Base-by-base conservation (phyloP, 192 early-diverging fungal species). In the Podila epicladia region DNA sequence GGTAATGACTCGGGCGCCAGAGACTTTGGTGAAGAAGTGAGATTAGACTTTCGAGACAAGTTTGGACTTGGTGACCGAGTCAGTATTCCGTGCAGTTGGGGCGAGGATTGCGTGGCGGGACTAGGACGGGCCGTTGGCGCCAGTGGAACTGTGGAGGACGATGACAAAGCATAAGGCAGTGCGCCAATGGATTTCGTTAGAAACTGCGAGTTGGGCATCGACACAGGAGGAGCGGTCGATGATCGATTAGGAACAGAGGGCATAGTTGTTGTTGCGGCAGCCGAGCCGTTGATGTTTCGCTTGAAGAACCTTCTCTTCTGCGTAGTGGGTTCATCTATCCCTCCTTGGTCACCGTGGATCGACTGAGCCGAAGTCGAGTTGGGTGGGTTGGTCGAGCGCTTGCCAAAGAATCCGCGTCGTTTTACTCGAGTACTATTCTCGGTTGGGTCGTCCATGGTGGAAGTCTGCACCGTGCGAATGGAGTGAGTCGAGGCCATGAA, bases 401-500 rank as follows among this genome's bases (percentile, higher is more conserved):
- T 78, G 9, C 75, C 64, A 49, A 78, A 78, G 6, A 78, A 53
- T n/a, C 75, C 75, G 7, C 69, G 64, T 7, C 69, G 63, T 50
- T 71, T 78, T 31, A 62, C 57, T 17, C 70, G 75, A 7, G 64
- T 58, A 33, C 58, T 48, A 67, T 35, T 66, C 3, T 62, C 69
- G 4, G 35, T 1, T 26, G 65, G 61, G 19, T 78, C 75, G 35
- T 68, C 69, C 0, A 22, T 32, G 33, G 31, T 29, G 11, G 67
- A 65, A 0, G 28, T 12, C 24, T n/a, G 48, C 0, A 28, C 38
- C 7, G 28, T 55, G 29, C 67, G 67, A 9, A 28, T 48, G 8
- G 65, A 51, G 5, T 63, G 63, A 12, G 45, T 31, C 41, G 41
- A 45, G 20, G 35, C 26, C 0, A 24, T 61, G 12, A 28, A 4